Conservation (phyloP, 257 asterid species). For the Solanum etuberosum region DNA sequence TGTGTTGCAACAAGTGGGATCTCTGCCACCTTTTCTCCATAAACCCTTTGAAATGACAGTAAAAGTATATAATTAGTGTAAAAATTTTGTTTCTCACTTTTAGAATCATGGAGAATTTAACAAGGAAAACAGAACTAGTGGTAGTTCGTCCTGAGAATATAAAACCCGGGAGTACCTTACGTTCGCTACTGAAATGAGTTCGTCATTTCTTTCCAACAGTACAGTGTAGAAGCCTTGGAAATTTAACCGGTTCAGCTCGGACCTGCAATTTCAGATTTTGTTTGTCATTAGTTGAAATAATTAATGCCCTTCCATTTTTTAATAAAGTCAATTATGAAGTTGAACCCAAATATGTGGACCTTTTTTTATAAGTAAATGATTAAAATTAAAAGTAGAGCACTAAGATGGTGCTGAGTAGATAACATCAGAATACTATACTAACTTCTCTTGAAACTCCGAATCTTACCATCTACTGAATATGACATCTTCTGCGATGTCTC, state of each 20-base stretch:
- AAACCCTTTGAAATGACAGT: conserved; percentile 38
- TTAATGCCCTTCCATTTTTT: background rate
- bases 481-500: conserved; percentile 81
- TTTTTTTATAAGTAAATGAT: background rate
- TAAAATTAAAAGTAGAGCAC: background rate
- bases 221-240: conserved; percentile 80
- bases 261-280: conserved; percentile 33
- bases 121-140: background rate
- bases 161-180: conserved; percentile 45
- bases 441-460: background rate
- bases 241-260: conserved; percentile 65
- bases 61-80: background rate
- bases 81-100: background rate
- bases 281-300: background rate
- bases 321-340: background rate
- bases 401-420: background rate
- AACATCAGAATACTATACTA: background rate
- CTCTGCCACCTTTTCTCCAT: conserved; percentile 82
- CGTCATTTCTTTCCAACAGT: conserved; percentile 61
- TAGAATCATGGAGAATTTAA: background rate
- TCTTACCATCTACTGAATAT: conserved; percentile 69
- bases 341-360: background rate
- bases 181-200: conserved; percentile 59
- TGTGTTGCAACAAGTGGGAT: conserved; percentile 85
- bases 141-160: background rate